Percentiles rank a stretch among this genome's conserved stretches.
These are phyloP conservation scores for Blastocystis sp. DNA, from an alignment of 352 stramenopile genomes.

Conservation along the genomic window DNA sequence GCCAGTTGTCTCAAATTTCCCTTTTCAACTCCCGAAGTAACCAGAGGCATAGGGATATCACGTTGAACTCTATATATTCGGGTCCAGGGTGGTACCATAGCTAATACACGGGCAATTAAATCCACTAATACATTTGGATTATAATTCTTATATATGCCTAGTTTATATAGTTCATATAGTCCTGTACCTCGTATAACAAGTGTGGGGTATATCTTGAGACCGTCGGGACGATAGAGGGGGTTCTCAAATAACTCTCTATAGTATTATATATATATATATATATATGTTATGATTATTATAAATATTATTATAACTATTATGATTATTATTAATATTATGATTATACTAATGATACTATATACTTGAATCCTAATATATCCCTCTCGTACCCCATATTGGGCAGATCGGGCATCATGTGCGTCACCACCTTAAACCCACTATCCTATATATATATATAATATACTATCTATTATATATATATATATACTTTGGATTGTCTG, in stretches of 20 bases:
- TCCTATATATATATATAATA: constrained; percentile 54
- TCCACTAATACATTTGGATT: constrained; percentile 61
- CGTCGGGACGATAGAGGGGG: constrained; percentile 71
- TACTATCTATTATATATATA: background rate
- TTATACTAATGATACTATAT: no score
- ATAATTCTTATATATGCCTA: constrained; percentile 71
- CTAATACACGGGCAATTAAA: constrained; percentile 70
- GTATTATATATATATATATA: background rate
- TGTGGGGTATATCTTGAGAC: constrained; percentile 83
- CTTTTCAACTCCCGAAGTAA: constrained; percentile 78
- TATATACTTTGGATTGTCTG: constrained; percentile 45
- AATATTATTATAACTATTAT: no score
- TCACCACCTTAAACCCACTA: constrained; percentile 88
- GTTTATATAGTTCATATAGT: constrained; percentile 90
- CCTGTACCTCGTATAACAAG: constrained; percentile 82
- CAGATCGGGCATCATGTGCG: constrained; percentile 88
- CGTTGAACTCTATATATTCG: constrained; percentile 79
- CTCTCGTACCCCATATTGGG: constrained; percentile 85
- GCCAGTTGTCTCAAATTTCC: constrained; percentile 77
- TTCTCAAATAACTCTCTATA: constrained; percentile 81
- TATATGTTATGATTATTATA: no score
- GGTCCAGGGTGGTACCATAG: constrained; percentile 77
- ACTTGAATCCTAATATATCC: constrained; percentile 70
- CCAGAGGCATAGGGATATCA: constrained; percentile 88
- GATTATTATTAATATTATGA: no score